Conservation (phyloP, 2,329 filamentous ascomycete species). For the Botryotinia narcissicola region DNA sequence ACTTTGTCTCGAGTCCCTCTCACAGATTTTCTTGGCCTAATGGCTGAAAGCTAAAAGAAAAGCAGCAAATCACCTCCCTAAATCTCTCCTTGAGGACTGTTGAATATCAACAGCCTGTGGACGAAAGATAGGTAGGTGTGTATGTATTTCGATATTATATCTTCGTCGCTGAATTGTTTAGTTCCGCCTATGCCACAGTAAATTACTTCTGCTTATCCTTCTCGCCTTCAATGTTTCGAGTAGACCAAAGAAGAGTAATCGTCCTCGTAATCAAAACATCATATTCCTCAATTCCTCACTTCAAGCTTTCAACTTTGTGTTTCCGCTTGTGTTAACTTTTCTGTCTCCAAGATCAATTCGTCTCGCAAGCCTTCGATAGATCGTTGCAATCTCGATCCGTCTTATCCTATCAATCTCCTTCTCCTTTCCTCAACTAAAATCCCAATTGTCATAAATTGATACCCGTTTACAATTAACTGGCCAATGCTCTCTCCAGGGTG, state of each 20-base stretch:
- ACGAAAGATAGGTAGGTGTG: background rate
- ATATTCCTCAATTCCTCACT: background rate
- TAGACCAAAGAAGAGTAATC: background rate
- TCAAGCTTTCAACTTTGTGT: background rate
- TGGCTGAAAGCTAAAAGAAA: background rate
- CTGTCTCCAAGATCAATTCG: background rate
- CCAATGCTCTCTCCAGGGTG: slow-evolving; percentile 11
- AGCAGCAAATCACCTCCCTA: background rate
- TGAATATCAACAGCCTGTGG: background rate
- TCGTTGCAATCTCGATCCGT: background rate
- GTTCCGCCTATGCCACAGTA: background rate
- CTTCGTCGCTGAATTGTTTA: background rate
- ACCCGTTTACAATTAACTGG: slow-evolving; percentile 9
- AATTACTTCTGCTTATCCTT: background rate
- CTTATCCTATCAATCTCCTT: slow-evolving; percentile 10
- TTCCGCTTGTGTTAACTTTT: background rate
- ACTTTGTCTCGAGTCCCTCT: slow-evolving; percentile 15
- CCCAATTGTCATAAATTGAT: background rate
- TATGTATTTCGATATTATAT: background rate
- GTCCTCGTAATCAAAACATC: slow-evolving; percentile 6
- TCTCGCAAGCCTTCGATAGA: background rate
- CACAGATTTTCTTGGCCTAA: slow-evolving; percentile 4
- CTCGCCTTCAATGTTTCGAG: background rate
- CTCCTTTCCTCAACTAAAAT: slow-evolving; percentile 11
- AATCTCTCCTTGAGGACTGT: background rate